Percentiles rank a stretch among this genome's conserved stretches.
Conservation (phyloP, 495 filamentous ascomycete genomes). For the Pseudotulostoma volvatum region DNA sequence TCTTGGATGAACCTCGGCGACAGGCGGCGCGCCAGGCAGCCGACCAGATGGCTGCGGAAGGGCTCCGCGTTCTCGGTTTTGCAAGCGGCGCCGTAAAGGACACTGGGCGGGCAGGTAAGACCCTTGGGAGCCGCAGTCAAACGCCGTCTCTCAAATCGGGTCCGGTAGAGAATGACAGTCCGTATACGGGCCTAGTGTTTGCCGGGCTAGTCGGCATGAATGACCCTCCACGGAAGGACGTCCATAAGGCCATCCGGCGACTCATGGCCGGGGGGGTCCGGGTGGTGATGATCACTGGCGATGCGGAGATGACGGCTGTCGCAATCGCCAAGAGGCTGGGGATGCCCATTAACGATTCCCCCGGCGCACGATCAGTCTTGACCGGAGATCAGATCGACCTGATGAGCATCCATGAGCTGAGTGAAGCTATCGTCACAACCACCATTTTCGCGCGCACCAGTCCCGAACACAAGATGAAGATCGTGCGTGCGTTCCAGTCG, state of each 20-base stretch:
- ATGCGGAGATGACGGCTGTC: constrained; percentile 82
- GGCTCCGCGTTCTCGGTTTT: constrained; percentile 83
- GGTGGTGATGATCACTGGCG: constrained; percentile 97
- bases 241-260: constrained; percentile 74
- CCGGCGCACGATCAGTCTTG: constrained; percentile 48
- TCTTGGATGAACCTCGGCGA: constrained; percentile 63
- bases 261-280: constrained; percentile 88
- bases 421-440: constrained; percentile 66
- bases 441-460: constrained; percentile 92
- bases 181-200: constrained; percentile 72
- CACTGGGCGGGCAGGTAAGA: neutral
- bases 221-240: constrained; percentile 79
- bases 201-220: constrained; percentile 92
- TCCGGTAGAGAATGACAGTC: constrained; percentile 43
- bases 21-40: constrained; percentile 65
- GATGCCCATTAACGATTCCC: constrained; percentile 49
- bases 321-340: constrained; percentile 87
- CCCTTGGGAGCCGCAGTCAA: constrained; percentile 25
- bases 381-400: constrained; percentile 78
- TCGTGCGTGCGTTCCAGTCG: constrained; percentile 76
- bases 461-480: constrained; percentile 96
- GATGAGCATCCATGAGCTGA: constrained; percentile 72
- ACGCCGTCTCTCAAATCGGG: constrained; percentile 31
- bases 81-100: constrained; percentile 47
- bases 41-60: constrained; percentile 77